These are phyloP conservation scores for Trichophyton mentagrophytes DNA, from an alignment of 2,329 filamentous ascomycete species.

Conservation along the genomic window DNA sequence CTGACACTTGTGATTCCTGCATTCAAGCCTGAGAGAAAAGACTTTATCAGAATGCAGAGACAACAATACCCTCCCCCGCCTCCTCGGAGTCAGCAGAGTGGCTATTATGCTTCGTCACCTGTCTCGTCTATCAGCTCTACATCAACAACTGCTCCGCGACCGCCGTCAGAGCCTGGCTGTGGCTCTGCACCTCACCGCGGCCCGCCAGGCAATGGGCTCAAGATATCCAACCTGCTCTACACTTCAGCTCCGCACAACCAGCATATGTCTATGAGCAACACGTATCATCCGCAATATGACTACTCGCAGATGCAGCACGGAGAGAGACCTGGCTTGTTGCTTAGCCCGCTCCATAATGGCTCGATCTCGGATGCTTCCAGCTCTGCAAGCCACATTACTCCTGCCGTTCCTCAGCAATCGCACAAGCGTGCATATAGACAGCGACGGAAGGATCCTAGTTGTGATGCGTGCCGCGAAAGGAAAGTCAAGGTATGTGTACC, in stretches of 20 bases:
- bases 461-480: constrained; percentile 84
- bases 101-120: background rate
- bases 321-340: constrained; percentile 24
- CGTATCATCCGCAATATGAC: constrained; percentile 30
- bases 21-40: background rate
- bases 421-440: constrained; percentile 94
- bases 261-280: constrained; percentile 17
- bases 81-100: background rate
- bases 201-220: constrained; percentile 28
- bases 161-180: constrained; percentile 15
- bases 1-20: background rate
- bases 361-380: constrained; percentile 26
- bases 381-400: constrained; percentile 22
- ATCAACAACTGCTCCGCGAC: background rate
- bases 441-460: constrained; percentile 89
- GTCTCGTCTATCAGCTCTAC: constrained; percentile 12
- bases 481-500: constrained; percentile 46
- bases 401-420: constrained; percentile 45
- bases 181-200: constrained; percentile 27
- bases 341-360: constrained; percentile 26
- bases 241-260: constrained; percentile 21
- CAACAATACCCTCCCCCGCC: background rate
- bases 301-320: constrained; percentile 29
- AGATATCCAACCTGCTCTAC: constrained; percentile 32
- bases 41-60: constrained; percentile 5